Percentiles rank a stretch among this genome's conserved stretches.
Evolutionary conservation across 176 grass and related monocot species (phyloP).

Genomic region (Eleusine coracana): DNA sequence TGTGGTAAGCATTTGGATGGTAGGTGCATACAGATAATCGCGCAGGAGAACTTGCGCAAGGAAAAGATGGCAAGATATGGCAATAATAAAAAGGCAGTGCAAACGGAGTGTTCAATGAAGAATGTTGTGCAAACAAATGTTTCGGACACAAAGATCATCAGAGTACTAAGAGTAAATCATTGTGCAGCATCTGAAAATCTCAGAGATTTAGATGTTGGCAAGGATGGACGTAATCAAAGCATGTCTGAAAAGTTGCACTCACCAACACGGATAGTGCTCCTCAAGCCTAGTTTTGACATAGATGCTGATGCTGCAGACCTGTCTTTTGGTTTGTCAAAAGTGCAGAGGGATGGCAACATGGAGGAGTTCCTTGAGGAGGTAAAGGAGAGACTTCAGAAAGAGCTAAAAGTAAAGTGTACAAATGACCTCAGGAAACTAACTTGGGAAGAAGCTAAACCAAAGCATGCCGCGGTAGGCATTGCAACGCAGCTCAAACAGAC

Average conservation of each 20-base stretch:
- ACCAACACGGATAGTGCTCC: constrained; percentile 60
- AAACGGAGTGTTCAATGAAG: not conserved
- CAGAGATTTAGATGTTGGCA: constrained; percentile 6
- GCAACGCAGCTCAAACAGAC: constrained; percentile 34
- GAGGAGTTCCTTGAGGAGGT: constrained; percentile 70
- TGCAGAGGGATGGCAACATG: constrained; percentile 54
- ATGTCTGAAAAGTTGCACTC: not conserved
- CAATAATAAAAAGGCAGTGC: constrained; percentile 1
- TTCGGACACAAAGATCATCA: not conserved
- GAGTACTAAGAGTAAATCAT: not conserved
- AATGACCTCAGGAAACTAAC: not conserved
- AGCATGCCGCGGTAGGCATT: constrained; percentile 38
- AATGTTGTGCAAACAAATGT: not conserved
- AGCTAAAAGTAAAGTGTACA: constrained; percentile 40
- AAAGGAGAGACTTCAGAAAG: constrained; percentile 51
- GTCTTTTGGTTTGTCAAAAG: constrained; percentile 35
- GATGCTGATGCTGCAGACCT: not conserved
- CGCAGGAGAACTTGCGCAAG: constrained; percentile 69
- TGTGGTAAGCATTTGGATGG: constrained; percentile 31
- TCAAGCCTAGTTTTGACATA: constrained; percentile 54
- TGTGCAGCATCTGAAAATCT: not conserved
- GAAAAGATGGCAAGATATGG: constrained; percentile 70
- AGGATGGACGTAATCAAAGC: constrained; percentile 11
- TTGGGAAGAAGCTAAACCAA: constrained; percentile 35
- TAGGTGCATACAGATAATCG: constrained; percentile 53